Conservation (phyloP, 2,329 filamentous ascomycete species). For the Penicillium freii region DNA sequence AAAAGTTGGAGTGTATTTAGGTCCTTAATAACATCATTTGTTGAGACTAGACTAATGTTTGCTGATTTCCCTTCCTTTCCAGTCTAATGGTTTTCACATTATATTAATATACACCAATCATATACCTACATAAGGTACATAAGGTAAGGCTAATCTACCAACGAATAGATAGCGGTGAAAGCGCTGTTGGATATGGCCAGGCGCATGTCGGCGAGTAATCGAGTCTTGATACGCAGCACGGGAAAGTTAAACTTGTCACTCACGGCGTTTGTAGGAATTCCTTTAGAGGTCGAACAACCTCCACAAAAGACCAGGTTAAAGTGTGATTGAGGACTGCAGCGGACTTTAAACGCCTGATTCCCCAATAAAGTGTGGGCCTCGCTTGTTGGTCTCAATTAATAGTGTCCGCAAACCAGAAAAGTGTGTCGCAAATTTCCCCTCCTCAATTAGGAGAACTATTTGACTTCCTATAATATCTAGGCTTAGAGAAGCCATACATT, state of each 20-base stretch:
- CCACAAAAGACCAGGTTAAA: neutral
- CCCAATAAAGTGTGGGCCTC: neutral
- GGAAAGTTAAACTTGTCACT: neutral
- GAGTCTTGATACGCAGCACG: neutral
- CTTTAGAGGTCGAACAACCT: neutral
- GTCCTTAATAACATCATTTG: no score
- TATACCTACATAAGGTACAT: no score
- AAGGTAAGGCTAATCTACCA: no score
- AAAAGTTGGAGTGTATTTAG: no score
- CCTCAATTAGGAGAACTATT: neutral
- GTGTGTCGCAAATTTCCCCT: neutral
- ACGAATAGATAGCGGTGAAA: neutral
- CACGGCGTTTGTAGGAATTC: neutral
- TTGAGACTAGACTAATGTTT: no score
- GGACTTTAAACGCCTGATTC: neutral
- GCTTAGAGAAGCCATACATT: neutral
- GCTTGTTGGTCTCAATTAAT: conserved; percentile 1
- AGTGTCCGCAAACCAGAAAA: neutral
- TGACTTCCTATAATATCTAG: neutral
- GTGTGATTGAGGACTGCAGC: neutral
- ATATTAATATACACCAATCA: neutral
- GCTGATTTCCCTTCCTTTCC: neutral
- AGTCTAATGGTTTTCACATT: neutral
- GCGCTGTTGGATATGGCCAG: neutral
- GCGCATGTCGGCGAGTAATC: neutral